phyloP scores from a whole-genome alignment of 768 basidiomycete species.

The Tricholoma sp. region DNA sequence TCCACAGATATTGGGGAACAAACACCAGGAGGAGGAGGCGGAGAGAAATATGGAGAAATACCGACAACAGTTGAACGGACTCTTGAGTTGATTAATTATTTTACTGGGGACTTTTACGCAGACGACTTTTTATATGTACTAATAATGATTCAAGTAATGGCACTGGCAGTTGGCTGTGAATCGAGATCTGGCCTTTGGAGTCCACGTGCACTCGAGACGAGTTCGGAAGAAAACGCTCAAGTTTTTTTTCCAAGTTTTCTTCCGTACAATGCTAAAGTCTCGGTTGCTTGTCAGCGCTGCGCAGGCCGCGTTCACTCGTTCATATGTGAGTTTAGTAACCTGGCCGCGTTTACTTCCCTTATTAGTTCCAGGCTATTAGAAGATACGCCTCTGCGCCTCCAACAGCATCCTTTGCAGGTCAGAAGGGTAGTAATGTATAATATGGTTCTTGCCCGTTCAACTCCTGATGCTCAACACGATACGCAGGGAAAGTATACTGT shows the following conservation, averaged over 20 bases:
- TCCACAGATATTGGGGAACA: conserved; percentile 51
- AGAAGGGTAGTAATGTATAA: conserved; percentile 83
- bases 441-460: not conserved
- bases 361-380: conserved; percentile 24
- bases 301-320: conserved; percentile 43
- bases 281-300: conserved; percentile 52
- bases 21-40: conserved; percentile 72
- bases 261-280: conserved; percentile 49
- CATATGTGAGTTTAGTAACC: conserved; percentile 36
- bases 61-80: conserved; percentile 81
- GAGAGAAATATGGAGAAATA: conserved; percentile 89
- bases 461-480: not conserved
- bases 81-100: conserved; percentile 56
- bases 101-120: not conserved
- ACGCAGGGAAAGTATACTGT: conserved; percentile 94
- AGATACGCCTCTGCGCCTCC: conserved; percentile 73
- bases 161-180: not conserved
- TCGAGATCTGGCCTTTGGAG: too few species aligned
- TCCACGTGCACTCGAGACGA: conserved; percentile 12
- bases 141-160: not conserved
- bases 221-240: conserved; percentile 18
- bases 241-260: conserved; percentile 11
- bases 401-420: conserved; percentile 85
- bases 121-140: conserved; percentile 12
- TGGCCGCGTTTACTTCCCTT: not conserved